Evolutionary conservation across 805 yeast species (phyloP), one percentile per base, ranked within the genome.

Genomic region (Wickerhamiella domercqiae): DNA sequence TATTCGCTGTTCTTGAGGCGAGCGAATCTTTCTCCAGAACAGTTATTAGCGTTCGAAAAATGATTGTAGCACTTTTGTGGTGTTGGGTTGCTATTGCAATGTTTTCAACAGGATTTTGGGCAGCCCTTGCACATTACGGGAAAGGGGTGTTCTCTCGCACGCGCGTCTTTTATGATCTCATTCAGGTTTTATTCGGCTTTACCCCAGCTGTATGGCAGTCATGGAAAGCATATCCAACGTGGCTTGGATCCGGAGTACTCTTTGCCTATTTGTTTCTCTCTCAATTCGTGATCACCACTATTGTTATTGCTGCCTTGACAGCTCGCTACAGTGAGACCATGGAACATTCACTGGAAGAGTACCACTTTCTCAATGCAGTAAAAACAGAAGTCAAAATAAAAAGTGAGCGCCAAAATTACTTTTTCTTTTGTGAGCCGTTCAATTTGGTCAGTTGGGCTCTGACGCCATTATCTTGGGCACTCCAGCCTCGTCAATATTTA

Each of bases 151-250:
- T 63, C 36, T 55, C 60, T 1, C 56, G 67, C 15, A 51, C 56
- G 28, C 60, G 64, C 25, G 70, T 71, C 17, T 66, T 71, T 11
- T 70, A 64, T 47, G 71, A 66, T 40, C 59, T 70, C 60, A 51
- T 70, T 32, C 67, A 68, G 49, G 57, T 71, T 3, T 61, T 71
- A 42, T 70, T 70, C 48, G 76, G 76, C 0, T 71, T 67, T 49
- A 71, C 76, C 1, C 75, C 76, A 0, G 68, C 74, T 0, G 75
- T 71, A 3, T 71, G 76, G 76, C 60, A 61, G 33, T 66, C 64
- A 38, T 70, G 75, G 75, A 53, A 57, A 26, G 55, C 59, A 37
- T 71, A 67, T 46, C 49, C 69, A 29, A 24, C 26, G 13, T 24
- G 26, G 26, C 26, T 24, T 9, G 76, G 76, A 0, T 57, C 66